A percentile compares a stretch with the other conserved stretches of the same genome.
These are phyloP conservation scores for Penicillium parvum DNA, from an alignment of 495 filamentous ascomycete species.

Conservation along the genomic window DNA sequence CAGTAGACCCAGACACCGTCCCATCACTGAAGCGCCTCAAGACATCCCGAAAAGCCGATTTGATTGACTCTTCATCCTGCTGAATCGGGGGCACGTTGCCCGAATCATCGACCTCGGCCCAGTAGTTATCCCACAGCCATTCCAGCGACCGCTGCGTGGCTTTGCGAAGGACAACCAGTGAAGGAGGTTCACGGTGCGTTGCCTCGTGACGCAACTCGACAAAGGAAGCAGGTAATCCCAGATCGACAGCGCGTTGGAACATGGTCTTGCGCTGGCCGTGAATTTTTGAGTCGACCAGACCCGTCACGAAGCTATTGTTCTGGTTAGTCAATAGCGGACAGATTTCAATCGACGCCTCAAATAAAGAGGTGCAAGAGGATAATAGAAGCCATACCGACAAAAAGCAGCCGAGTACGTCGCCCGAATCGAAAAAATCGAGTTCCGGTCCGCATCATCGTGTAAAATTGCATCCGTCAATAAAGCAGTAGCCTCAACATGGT, in stretches of 20 bases:
- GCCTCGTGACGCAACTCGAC: constrained; percentile 88
- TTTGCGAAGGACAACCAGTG: constrained; percentile 61
- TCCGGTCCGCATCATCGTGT: constrained; percentile 53
- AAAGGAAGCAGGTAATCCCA: constrained; percentile 76
- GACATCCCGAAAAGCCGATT: constrained; percentile 13
- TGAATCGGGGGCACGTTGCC: constrained; percentile 2
- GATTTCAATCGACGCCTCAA: background rate
- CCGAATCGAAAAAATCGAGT: constrained; percentile 50
- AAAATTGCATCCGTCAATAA: constrained; percentile 70
- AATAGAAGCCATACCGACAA: constrained; percentile 45
- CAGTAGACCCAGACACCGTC: constrained; percentile 9
- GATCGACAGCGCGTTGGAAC: constrained; percentile 71
- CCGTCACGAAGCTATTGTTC: constrained; percentile 75
- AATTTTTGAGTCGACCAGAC: constrained; percentile 73
- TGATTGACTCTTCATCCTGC: constrained; percentile 14
- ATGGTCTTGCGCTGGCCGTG: constrained; percentile 67
- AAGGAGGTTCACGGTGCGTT: constrained; percentile 81
- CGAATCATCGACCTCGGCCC: constrained; percentile 42
- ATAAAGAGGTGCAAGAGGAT: background rate
- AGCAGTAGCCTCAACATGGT: constrained; percentile 77
- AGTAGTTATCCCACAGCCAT: constrained; percentile 90
- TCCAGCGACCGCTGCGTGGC: constrained; percentile 63
- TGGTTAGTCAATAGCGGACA: constrained; percentile 5
- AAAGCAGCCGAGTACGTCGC: constrained; percentile 58
- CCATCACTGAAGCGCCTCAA: constrained; percentile 21